Evolutionary conservation across 1,139 yeast genomes (phyloP).

Genomic region (Candida tropicalis): DNA sequence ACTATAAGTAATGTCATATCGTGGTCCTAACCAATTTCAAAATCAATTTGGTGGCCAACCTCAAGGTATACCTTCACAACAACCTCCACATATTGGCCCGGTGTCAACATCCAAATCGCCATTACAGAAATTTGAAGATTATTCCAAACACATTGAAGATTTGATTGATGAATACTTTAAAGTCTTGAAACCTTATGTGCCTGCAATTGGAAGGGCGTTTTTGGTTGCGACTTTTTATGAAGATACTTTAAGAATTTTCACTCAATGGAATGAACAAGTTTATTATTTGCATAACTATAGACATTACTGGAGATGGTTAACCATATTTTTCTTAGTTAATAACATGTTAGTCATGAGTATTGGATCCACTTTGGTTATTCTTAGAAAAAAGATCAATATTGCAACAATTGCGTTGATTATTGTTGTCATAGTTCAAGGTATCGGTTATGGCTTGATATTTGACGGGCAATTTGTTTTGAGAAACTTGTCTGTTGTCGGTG

Average conservation of each 20-base stretch:
- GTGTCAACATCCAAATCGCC: slow-evolving; percentile 24
- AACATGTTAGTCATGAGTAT: slow-evolving; percentile 72
- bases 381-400: slow-evolving; percentile 68
- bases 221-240: slow-evolving; percentile 95
- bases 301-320: slow-evolving; percentile 76
- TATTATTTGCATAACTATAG: slow-evolving; percentile 81
- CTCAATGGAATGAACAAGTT: slow-evolving; percentile 93
- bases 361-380: slow-evolving; percentile 73
- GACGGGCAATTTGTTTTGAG: slow-evolving; percentile 83
- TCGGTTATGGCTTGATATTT: slow-evolving; percentile 84
- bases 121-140: slow-evolving; percentile 49
- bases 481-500: slow-evolving; percentile 91
- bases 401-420: slow-evolving; percentile 73
- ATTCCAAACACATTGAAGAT: slow-evolving; percentile 49
- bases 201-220: slow-evolving; percentile 84
- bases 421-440: slow-evolving; percentile 82
- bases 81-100: slow-evolving; percentile 28
- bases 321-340: slow-evolving; percentile 63
- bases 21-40: slow-evolving; percentile 39
- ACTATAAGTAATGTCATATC: slow-evolving; percentile 29
- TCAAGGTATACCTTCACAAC: slow-evolving; percentile 18
- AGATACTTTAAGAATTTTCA: slow-evolving; percentile 79
- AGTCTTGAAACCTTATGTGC: slow-evolving; percentile 72
- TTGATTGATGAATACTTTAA: slow-evolving; percentile 47
- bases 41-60: slow-evolving; percentile 27